Conservation (phyloP, 2,329 filamentous ascomycete species). For the Rugonectria rugulosa region DNA sequence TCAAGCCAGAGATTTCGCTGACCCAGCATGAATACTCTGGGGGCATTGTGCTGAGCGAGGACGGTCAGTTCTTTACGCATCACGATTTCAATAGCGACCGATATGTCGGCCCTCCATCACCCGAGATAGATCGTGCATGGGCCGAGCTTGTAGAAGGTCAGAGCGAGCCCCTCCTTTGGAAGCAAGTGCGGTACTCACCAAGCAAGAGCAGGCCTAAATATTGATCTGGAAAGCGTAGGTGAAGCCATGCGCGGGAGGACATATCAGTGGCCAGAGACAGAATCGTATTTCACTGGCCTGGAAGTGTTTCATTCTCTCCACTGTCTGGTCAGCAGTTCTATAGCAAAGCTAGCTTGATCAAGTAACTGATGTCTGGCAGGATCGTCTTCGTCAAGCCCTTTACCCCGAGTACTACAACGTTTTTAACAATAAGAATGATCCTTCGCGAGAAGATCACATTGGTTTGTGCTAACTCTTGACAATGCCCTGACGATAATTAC, state of each 20-base stretch:
- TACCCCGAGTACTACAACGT: neutral
- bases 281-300: neutral
- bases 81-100: neutral
- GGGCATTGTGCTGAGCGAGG: neutral
- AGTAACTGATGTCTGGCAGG: neutral
- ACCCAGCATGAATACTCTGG: neutral
- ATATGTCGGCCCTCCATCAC: neutral
- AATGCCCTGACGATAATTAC: neutral
- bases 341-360: neutral
- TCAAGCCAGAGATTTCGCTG: neutral
- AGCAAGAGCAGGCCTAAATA: neutral
- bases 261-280: neutral
- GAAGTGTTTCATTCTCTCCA: neutral
- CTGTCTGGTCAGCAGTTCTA: neutral
- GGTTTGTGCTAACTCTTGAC: neutral
- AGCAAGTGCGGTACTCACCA: neutral
- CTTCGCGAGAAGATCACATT: neutral
- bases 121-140: neutral
- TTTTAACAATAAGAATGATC: neutral
- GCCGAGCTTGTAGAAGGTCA: neutral
- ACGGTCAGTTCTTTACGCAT: neutral
- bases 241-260: neutral
- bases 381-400: neutral
- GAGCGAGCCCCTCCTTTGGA: neutral
- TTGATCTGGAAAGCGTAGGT: neutral